A percentile compares a stretch with the other conserved stretches of the same genome.
These are phyloP conservation scores for Malassezia restricta DNA, from an alignment of 1,284 basidiomycete genomes.

Conservation along the genomic window DNA sequence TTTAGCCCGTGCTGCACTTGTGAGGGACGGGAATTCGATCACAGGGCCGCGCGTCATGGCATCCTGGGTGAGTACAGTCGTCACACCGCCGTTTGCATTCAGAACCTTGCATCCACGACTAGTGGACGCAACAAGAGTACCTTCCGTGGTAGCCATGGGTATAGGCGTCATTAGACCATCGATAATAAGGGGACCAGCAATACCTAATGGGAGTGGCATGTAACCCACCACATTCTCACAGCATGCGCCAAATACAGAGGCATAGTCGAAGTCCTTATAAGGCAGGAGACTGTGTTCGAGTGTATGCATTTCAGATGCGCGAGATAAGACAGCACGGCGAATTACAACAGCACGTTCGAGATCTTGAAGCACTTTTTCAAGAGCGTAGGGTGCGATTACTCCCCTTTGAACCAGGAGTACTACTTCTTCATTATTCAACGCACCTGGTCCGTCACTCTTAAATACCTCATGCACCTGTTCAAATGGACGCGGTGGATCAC, in stretches of 20 bases:
- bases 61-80: slow-evolving; percentile 81
- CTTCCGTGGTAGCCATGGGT: slow-evolving; percentile 98
- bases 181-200: slow-evolving; percentile 86
- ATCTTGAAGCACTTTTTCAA: slow-evolving; percentile 84
- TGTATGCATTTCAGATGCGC: slow-evolving; percentile 70
- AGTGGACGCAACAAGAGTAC: slow-evolving; percentile 91
- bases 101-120: slow-evolving; percentile 96
- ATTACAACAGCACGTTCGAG: slow-evolving; percentile 75
- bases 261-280: slow-evolving; percentile 79
- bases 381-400: slow-evolving; percentile 81
- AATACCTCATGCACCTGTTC: slow-evolving; percentile 75
- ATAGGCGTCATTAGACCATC: slow-evolving; percentile 78
- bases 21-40: slow-evolving; percentile 79
- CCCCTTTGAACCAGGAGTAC: slow-evolving; percentile 78
- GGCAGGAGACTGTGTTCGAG: slow-evolving; percentile 76
- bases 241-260: slow-evolving; percentile 85
- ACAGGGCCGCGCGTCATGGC: slow-evolving; percentile 97
- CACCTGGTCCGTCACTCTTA: slow-evolving; percentile 55
- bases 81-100: slow-evolving; percentile 87
- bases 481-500: slow-evolving; percentile 48
- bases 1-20: slow-evolving; percentile 68
- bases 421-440: slow-evolving; percentile 82
- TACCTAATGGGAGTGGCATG: slow-evolving; percentile 88
- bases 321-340: slow-evolving; percentile 79
- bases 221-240: slow-evolving; percentile 99